Percentiles rank a stretch among this genome's conserved stretches.
Conservation (phyloP, 345 rosid genomes). For the Arabidopsis arenosa region DNA sequence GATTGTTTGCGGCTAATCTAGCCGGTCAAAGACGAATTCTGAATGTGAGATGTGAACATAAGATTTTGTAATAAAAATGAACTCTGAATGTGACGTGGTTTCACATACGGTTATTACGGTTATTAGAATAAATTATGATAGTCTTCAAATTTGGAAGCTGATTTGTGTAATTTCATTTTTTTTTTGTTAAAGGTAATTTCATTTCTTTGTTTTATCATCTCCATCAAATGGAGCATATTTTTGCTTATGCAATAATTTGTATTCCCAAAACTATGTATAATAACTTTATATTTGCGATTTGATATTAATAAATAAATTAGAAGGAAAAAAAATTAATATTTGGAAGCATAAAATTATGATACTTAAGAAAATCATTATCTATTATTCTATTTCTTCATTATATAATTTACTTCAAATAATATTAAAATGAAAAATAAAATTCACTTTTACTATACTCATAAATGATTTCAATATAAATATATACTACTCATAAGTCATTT, state of each 20-base stretch:
- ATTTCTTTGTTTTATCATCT: too few species aligned
- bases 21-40: constrained; percentile 10
- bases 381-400: neutral
- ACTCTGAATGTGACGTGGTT: neutral
- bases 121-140: neutral
- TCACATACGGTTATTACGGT: neutral
- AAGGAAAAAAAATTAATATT: neutral
- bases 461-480: neutral
- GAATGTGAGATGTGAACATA: neutral
- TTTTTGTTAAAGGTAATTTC: too few species aligned
- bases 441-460: neutral
- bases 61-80: neutral
- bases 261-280: too few species aligned
- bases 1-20: neutral
- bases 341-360: neutral
- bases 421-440: too few species aligned
- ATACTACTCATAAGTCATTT: neutral
- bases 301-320: too few species aligned
- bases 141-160: neutral
- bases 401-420: neutral
- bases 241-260: too few species aligned
- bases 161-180: too few species aligned
- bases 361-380: neutral
- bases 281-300: too few species aligned
- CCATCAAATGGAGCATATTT: too few species aligned